phyloP scores from a whole-genome alignment of 805 yeast genomes.

The Starmerella bombicola region DNA sequence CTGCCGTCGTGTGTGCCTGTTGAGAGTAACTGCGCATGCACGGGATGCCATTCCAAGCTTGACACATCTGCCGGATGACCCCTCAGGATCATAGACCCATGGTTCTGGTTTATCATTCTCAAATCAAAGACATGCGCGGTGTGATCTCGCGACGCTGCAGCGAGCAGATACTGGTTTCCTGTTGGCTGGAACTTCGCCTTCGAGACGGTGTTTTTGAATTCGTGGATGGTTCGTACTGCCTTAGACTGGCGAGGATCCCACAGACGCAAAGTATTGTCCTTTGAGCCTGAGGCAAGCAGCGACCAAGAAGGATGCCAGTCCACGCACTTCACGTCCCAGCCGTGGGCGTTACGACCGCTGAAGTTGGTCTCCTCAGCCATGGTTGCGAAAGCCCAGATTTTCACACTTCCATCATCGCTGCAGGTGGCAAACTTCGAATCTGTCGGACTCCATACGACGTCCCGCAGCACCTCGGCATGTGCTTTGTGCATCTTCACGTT shows the following conservation, averaged over 20 bases:
- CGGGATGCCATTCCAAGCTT: constrained; percentile 85
- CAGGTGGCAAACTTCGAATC: constrained; percentile 89
- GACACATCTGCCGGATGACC: constrained; percentile 77
- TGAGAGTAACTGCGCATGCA: constrained; percentile 64
- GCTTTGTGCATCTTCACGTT: constrained; percentile 69
- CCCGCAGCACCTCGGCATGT: constrained; percentile 74
- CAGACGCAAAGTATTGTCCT: constrained; percentile 80
- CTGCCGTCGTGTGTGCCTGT: constrained; percentile 88
- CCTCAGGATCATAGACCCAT: constrained; percentile 38
- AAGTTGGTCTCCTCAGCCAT: constrained; percentile 75
- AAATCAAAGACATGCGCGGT: constrained; percentile 81
- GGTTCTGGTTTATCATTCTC: constrained; percentile 29
- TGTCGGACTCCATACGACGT: constrained; percentile 76
- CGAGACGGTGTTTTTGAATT: constrained; percentile 89
- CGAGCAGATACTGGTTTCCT: constrained; percentile 59
- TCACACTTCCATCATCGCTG: constrained; percentile 80
- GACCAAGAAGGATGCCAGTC: constrained; percentile 95
- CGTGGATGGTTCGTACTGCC: constrained; percentile 70
- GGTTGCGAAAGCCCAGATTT: constrained; percentile 81
- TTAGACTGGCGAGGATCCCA: constrained; percentile 84
- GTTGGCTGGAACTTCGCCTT: constrained; percentile 73
- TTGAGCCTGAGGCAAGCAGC: constrained; percentile 80
- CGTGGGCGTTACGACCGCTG: constrained; percentile 55
- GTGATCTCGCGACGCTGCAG: constrained; percentile 79
- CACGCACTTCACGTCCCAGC: constrained; percentile 96